These are phyloP conservation scores for Suhomyces bokatorum DNA, from an alignment of 1,139 yeast species.

Conservation along the genomic window DNA sequence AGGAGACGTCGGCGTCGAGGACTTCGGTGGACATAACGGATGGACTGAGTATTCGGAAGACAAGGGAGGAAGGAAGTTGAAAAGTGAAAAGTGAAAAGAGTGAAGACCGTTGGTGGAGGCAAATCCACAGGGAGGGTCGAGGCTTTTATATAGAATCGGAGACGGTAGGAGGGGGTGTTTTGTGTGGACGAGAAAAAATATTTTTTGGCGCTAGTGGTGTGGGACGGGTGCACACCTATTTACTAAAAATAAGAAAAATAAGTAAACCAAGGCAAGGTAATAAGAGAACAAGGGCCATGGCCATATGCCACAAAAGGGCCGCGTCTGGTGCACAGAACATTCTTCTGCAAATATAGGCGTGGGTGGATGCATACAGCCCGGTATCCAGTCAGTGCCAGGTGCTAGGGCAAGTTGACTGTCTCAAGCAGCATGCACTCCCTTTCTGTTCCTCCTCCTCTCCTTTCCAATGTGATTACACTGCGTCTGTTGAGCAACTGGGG, in stretches of 20 bases:
- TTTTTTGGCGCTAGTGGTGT: neutral
- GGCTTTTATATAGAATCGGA: neutral
- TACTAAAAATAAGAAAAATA: neutral
- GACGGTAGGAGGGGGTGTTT: neutral
- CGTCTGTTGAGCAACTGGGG: neutral
- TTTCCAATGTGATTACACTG: neutral
- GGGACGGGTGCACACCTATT: neutral
- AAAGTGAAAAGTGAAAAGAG: neutral
- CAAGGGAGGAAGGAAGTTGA: no score
- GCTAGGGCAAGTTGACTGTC: no score
- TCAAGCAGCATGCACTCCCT: no score
- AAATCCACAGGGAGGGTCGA: neutral
- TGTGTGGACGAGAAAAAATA: neutral
- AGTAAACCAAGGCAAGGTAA: no score
- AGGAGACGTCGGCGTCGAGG: conserved; percentile 17
- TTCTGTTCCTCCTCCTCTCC: no score
- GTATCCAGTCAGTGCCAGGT: no score
- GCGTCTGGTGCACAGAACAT: conserved; percentile 1
- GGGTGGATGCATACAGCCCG: no score
- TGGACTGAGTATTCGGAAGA: neutral
- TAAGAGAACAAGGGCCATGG: no score
- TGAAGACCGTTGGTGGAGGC: neutral
- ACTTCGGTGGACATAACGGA: conserved; percentile 14
- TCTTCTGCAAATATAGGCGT: neutral
- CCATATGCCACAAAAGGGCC: neutral